These are phyloP conservation scores for Candida nemodendra DNA, from an alignment of 805 yeast genomes.

Conservation along the genomic window DNA sequence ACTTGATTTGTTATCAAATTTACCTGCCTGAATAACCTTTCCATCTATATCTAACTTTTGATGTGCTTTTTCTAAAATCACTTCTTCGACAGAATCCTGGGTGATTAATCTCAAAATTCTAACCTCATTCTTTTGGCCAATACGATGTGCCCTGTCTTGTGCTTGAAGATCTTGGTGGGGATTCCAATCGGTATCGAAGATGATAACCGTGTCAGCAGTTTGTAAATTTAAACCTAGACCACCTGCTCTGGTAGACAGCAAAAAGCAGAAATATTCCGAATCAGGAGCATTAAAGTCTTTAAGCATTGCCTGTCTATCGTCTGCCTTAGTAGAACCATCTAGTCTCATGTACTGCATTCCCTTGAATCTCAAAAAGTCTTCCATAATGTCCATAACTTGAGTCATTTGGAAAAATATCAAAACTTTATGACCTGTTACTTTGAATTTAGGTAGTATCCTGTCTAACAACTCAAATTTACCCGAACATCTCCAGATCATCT, in stretches of 20 bases:
- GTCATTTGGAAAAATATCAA: slow-evolving; percentile 88
- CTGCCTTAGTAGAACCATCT: slow-evolving; percentile 83
- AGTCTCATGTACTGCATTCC: slow-evolving; percentile 70
- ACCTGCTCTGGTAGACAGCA: slow-evolving; percentile 85
- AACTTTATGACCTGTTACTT: slow-evolving; percentile 73
- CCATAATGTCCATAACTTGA: slow-evolving; percentile 87
- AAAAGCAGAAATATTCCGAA: slow-evolving; percentile 76
- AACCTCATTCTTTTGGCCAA: slow-evolving; percentile 86
- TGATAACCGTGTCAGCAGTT: slow-evolving; percentile 84
- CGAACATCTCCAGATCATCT: slow-evolving; percentile 69
- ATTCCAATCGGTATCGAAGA: slow-evolving; percentile 88
- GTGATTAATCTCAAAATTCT: slow-evolving; percentile 78
- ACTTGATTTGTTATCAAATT: slow-evolving; percentile 81
- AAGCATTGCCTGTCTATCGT: slow-evolving; percentile 74
- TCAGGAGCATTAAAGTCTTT: slow-evolving; percentile 71
- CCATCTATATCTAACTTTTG: slow-evolving; percentile 85
- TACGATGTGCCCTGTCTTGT: slow-evolving; percentile 87
- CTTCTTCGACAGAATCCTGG: slow-evolving; percentile 81
- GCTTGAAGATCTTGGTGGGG: slow-evolving; percentile 92
- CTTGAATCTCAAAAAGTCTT: slow-evolving; percentile 68
- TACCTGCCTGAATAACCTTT: slow-evolving; percentile 89
- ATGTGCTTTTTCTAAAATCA: slow-evolving; percentile 77
- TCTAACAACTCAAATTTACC: slow-evolving; percentile 82
- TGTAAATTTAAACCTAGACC: slow-evolving; percentile 84
- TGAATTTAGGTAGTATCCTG: slow-evolving; percentile 71